A percentile compares a stretch with the other conserved stretches of the same genome.
These are phyloP conservation scores for Plasmopara viticola DNA, from an alignment of 352 stramenopile genomes.

Conservation along the genomic window DNA sequence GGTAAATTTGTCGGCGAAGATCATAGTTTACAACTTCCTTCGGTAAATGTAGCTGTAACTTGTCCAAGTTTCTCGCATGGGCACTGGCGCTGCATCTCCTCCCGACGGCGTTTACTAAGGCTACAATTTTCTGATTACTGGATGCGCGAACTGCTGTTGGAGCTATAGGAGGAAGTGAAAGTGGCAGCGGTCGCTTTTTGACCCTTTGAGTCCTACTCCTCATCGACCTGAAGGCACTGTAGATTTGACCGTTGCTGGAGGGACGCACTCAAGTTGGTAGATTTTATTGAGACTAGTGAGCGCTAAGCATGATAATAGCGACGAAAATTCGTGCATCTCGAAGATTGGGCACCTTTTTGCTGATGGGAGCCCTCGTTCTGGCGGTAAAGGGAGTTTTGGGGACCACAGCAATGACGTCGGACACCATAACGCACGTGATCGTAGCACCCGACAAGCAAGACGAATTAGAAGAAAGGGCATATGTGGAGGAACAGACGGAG, in stretches of 20 bases:
- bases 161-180: slow-evolving; percentile 7
- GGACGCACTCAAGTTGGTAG: slow-evolving; percentile 16
- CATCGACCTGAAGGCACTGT: slow-evolving; percentile 19
- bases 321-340: background rate
- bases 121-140: slow-evolving; percentile 17
- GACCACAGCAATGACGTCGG: slow-evolving; percentile 4
- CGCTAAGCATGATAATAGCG: background rate
- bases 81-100: slow-evolving; percentile 13
- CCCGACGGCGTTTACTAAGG: background rate
- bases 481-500: slow-evolving; percentile 32
- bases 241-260: slow-evolving; percentile 9
- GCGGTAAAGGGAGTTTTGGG: background rate
- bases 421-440: slow-evolving; percentile 41
- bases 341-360: background rate
- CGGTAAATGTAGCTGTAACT: slow-evolving; percentile 29
- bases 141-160: slow-evolving; percentile 10
- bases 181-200: slow-evolving; percentile 21
- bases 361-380: slow-evolving; percentile 6
- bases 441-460: slow-evolving; percentile 61
- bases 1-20: slow-evolving; percentile 27
- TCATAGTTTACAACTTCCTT: slow-evolving; percentile 36
- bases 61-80: slow-evolving; percentile 19
- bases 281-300: background rate
- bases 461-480: slow-evolving; percentile 55
- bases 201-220: slow-evolving; percentile 14